Base-by-base conservation (phyloP, 2,329 filamentous ascomycete genomes). In the Aureobasidium musti region DNA sequence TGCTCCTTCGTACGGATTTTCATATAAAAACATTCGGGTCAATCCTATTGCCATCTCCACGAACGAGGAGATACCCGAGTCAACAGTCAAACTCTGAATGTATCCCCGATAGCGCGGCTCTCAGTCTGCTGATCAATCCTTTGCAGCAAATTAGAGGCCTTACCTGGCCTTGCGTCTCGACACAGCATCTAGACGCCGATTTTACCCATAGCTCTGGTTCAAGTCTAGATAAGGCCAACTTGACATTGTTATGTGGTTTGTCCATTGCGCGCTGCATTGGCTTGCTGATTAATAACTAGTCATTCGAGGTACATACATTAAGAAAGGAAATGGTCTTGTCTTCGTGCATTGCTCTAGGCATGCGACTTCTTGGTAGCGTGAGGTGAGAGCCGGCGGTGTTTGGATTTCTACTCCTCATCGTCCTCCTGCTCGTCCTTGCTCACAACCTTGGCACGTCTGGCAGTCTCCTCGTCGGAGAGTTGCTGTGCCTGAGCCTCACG, bases 401-500 rank as follows among this genome's bases (percentile, higher is more conserved):
- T 63, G 30, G 64, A 66, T 26, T 43, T 66, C 64, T 70, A 69
- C 59, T 72, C 68, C 35, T 70, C 69, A 47, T 71, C 68, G 57
- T 70, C 67, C 56, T 71, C 69, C 23, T 59, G 17, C 23, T 59
- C 54, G 23, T 70, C 68, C 37, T 70, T 68, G 6, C 63, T 68
- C 21, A 69, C 65, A n/a, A 59, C 45, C 69, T 69, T 70, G 5
- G 33, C 43, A 19, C 73, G 74, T 67, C 71, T 74, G 45, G 71
- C 73, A 66, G 72, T 71, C 70, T 74, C 73, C 69, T 77, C 76
- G 28, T 73, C 68, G 67, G 73, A 70, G 21, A 72, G 60, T 59
- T 71, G 67, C 57, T 73, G 68, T 21, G 57, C 68, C 69, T 76
- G 74, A 23, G 71, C 65, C 8, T 73, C 73, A 63, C 84, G 78